Conservation (phyloP, 345 rosid genomes). For the Mercurialis annua region DNA sequence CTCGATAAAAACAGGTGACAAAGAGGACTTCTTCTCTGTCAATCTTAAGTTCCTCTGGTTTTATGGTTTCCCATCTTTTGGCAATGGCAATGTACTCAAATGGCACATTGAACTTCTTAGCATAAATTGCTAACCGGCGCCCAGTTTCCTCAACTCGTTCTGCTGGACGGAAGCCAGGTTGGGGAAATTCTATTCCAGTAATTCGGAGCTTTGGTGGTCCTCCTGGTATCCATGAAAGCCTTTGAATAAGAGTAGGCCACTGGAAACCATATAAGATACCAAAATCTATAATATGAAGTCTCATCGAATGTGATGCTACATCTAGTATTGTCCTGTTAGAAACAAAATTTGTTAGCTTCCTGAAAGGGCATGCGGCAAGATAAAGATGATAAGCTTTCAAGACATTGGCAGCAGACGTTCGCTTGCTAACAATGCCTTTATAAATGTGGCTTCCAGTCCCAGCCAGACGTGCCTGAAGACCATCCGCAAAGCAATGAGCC, state of each 20-base stretch:
- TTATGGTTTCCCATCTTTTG: slow-evolving; percentile 29
- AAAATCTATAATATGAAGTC: slow-evolving; percentile 26
- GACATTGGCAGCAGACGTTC: slow-evolving; percentile 18
- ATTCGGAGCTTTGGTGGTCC: slow-evolving; percentile 26
- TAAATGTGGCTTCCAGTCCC: slow-evolving; percentile 31
- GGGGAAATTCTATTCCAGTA: slow-evolving; percentile 31
- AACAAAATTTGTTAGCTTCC: slow-evolving; percentile 16
- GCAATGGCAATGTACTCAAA: slow-evolving; percentile 27
- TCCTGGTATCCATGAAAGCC: slow-evolving; percentile 23
- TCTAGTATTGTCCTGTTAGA: slow-evolving; percentile 16
- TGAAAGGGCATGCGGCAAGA: slow-evolving; percentile 24
- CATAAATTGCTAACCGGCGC: slow-evolving; percentile 25
- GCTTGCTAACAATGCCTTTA: slow-evolving; percentile 20
- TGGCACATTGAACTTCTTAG: slow-evolving; percentile 20
- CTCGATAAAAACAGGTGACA: slow-evolving; percentile 24
- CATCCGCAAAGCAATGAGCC: slow-evolving; percentile 25
- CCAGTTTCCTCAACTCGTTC: slow-evolving; percentile 29
- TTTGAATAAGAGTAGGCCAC: slow-evolving; percentile 28
- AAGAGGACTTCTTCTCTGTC: slow-evolving; percentile 17
- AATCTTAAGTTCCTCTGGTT: slow-evolving; percentile 22
- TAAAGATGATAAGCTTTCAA: slow-evolving; percentile 20
- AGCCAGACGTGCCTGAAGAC: slow-evolving; percentile 35
- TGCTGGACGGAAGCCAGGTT: slow-evolving; percentile 26
- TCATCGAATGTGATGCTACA: slow-evolving; percentile 10
- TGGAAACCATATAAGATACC: slow-evolving; percentile 28